A percentile compares a stretch with the other conserved stretches of the same genome.
These are phyloP conservation scores for Cladophialophora psammophila DNA, from an alignment of 2,329 filamentous ascomycete genomes.

Conservation along the genomic window DNA sequence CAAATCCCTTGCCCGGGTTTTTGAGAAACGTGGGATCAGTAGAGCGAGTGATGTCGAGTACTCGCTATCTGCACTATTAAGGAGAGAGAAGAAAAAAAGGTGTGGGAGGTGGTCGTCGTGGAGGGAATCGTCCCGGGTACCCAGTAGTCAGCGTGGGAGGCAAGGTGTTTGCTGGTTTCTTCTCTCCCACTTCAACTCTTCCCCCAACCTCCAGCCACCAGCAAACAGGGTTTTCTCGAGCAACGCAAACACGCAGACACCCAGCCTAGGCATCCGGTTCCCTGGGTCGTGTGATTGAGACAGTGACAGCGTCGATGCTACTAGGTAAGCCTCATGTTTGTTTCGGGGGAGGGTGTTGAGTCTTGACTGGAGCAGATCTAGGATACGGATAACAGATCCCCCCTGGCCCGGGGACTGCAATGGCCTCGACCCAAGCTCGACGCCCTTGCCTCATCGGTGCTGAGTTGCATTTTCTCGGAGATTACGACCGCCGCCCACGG, in stretches of 20 bases:
- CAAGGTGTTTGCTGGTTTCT: neutral
- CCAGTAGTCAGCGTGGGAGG: slow-evolving; percentile 4
- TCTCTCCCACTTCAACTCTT: neutral
- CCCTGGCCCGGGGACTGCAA: neutral
- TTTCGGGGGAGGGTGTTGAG: slow-evolving; percentile 1
- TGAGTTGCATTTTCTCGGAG: neutral
- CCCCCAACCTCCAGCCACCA: neutral
- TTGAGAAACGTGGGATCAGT: neutral
- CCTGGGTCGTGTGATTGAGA: slow-evolving; percentile 6
- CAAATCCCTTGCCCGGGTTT: slow-evolving; percentile 6
- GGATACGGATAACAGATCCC: neutral
- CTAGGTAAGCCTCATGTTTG: slow-evolving; percentile 9
- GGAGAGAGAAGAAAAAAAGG: neutral
- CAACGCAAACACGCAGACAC: neutral
- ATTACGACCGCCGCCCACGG: slow-evolving; percentile 10
- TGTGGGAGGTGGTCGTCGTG: neutral
- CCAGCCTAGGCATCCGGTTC: neutral
- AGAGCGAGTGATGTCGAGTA: neutral
- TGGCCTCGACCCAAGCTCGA: neutral
- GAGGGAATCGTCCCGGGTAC: too few species aligned
- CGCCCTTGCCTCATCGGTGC: neutral
- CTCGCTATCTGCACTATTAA: neutral
- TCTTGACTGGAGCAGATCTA: slow-evolving; percentile 1
- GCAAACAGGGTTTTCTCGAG: neutral
- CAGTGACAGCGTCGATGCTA: neutral